phyloP scores from a whole-genome alignment of 2,329 filamentous ascomycete genomes.

The Sphaerostilbella broomeana region DNA sequence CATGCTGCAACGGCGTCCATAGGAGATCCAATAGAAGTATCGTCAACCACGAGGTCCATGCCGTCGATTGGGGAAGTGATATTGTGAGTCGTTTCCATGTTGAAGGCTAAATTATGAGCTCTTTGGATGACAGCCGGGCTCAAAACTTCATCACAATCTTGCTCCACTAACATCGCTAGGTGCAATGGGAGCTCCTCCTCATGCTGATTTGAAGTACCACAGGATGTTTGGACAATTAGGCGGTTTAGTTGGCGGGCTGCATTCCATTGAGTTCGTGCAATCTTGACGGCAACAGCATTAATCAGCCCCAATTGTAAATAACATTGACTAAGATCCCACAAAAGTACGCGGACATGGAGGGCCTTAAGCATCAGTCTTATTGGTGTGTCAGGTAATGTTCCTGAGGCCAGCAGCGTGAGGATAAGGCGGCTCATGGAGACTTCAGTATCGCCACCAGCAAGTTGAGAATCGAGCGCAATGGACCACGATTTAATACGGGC shows the following conservation, averaged over 20 bases:
- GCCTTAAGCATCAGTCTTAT: conserved; percentile 84
- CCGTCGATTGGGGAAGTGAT: conserved; percentile 58
- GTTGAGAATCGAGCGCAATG: conserved; percentile 86
- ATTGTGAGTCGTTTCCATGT: conserved; percentile 65
- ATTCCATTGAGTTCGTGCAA: conserved; percentile 75
- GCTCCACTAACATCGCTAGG: conserved; percentile 66
- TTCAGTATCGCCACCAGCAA: conserved; percentile 83
- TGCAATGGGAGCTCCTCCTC: conserved; percentile 65
- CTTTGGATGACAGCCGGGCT: conserved; percentile 72
- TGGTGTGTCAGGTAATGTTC: conserved; percentile 78
- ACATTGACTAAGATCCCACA: conserved; percentile 68
- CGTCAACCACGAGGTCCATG: conserved; percentile 78
- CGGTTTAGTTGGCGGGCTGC: conserved; percentile 62
- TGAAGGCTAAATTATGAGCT: conserved; percentile 86
- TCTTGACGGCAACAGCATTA: conserved; percentile 62
- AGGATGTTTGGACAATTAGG: conserved; percentile 33
- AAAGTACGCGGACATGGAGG: conserved; percentile 79
- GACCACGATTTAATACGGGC: conserved; percentile 88
- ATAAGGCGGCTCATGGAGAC: conserved; percentile 82
- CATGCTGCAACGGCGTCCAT: conserved; percentile 87
- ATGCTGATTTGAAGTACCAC: conserved; percentile 35
- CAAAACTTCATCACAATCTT: conserved; percentile 77
- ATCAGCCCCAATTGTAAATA: conserved; percentile 58
- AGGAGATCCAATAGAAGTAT: conserved; percentile 76
- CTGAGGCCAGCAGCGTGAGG: conserved; percentile 79